Evolutionary conservation across 257 asterid species (phyloP).

Genomic region (Hygrophila difformis): DNA sequence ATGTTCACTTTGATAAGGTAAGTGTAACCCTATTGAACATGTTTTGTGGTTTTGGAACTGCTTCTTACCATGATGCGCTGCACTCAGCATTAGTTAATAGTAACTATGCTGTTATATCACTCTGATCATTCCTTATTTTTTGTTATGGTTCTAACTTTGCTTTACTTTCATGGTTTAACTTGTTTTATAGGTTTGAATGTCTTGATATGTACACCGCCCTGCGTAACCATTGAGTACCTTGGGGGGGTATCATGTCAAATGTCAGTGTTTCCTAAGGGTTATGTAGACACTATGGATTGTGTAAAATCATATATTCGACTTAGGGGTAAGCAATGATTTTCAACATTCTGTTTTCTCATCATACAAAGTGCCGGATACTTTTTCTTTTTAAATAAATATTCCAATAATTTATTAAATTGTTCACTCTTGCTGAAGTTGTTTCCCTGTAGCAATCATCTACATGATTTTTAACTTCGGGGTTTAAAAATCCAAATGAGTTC

Average conservation of each 20-base stretch:
- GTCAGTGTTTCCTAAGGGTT: constrained; percentile 76
- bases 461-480: no score
- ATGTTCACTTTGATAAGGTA: no score
- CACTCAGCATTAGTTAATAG: neutral
- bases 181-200: constrained; percentile 19
- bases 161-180: neutral
- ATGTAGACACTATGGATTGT: constrained; percentile 48
- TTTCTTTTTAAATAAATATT: no score
- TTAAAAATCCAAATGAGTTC: no score
- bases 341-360: neutral
- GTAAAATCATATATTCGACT: constrained; percentile 33
- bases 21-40: no score
- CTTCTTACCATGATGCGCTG: no score
- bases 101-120: no score
- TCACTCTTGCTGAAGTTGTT: neutral
- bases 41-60: no score
- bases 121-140: neutral
- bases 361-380: neutral
- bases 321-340: constrained; percentile 41
- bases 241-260: constrained; percentile 21
- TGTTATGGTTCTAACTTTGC: constrained; percentile 2
- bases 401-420: no score
- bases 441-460: neutral
- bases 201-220: constrained; percentile 10
- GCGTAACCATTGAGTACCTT: constrained; percentile 7